phyloP scores from a whole-genome alignment of 2,329 filamentous ascomycete genomes.

The Sordariomycetes sp. region DNA sequence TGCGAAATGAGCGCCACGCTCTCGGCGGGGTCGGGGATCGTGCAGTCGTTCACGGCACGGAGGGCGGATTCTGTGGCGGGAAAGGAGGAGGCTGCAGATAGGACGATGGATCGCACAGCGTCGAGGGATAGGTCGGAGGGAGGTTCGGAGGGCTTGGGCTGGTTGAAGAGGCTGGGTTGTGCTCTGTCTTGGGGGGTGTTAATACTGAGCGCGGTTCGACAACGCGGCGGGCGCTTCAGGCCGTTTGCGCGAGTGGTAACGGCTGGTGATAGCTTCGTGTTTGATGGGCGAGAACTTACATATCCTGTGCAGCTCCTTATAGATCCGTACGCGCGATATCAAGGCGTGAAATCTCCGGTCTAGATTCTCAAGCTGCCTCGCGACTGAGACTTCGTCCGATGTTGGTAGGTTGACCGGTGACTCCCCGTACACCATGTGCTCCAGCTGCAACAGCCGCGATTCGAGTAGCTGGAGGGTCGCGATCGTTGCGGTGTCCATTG shows the following conservation, averaged over 20 bases:
- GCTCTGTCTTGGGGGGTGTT: conserved; percentile 27
- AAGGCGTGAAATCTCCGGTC: conserved; percentile 39
- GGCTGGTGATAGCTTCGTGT: background rate
- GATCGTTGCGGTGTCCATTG: conserved; percentile 37
- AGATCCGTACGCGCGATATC: conserved; percentile 37
- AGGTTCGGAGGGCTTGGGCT: conserved; percentile 27
- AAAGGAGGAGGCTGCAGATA: conserved; percentile 41
- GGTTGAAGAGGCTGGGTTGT: conserved; percentile 41
- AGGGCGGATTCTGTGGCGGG: conserved; percentile 42
- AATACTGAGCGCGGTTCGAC: background rate
- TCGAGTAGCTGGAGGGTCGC: conserved; percentile 43
- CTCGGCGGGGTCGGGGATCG: conserved; percentile 39
- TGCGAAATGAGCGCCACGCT: conserved; percentile 44
- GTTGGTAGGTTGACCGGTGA: conserved; percentile 34
- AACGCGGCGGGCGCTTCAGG: background rate
- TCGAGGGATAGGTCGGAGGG: conserved; percentile 37
- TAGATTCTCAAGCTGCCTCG: conserved; percentile 31
- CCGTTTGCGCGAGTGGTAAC: background rate
- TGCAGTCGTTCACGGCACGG: conserved; percentile 40
- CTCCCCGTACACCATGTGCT: conserved; percentile 22
- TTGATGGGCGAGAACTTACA: conserved; percentile 26
- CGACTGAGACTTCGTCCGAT: conserved; percentile 23
- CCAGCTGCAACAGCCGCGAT: conserved; percentile 43
- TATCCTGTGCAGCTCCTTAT: conserved; percentile 45
- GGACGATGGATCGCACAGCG: conserved; percentile 39